Conservation (phyloP, 768 basidiomycete genomes). For the Megacollybia marginata region DNA sequence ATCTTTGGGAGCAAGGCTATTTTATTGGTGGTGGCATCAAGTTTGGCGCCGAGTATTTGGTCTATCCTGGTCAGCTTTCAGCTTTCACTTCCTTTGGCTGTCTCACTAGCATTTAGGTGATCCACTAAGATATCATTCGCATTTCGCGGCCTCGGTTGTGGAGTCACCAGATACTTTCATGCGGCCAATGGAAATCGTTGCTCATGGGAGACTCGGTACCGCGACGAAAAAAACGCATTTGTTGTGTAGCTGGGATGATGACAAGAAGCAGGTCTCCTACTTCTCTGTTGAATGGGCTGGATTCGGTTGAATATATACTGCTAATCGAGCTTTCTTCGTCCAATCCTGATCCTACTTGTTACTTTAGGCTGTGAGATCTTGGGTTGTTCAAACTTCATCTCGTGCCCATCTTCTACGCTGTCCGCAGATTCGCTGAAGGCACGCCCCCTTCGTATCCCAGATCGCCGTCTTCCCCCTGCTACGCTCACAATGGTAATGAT, state of each 20-base stretch:
- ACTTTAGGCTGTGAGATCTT: slow-evolving; percentile 9
- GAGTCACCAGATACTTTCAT: slow-evolving; percentile 53
- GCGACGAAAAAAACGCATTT: slow-evolving; percentile 96
- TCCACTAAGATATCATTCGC: slow-evolving; percentile 93
- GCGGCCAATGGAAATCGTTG: slow-evolving; percentile 89
- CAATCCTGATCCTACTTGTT: slow-evolving; percentile 28
- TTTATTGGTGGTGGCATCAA: slow-evolving; percentile 87
- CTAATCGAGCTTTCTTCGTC: slow-evolving; percentile 43
- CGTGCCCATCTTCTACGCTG: slow-evolving; percentile 52
- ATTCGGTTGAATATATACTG: slow-evolving; percentile 49
- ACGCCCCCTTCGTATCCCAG: slow-evolving; percentile 15
- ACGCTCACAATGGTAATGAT: slow-evolving; percentile 59
- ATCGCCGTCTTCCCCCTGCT: slow-evolving; percentile 21
- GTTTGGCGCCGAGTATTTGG: slow-evolving; percentile 94
- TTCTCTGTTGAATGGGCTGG: slow-evolving; percentile 88
- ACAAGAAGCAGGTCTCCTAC: slow-evolving; percentile 57
- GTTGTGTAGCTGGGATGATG: slow-evolving; percentile 82
- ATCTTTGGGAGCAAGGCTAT: slow-evolving; percentile 76
- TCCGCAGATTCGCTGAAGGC: slow-evolving; percentile 45
- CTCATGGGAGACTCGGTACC: slow-evolving; percentile 91
- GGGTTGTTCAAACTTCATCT: slow-evolving; percentile 20
- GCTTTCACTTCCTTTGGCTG: not conserved
- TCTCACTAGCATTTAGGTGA: slow-evolving; percentile 50
- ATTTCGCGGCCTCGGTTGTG: slow-evolving; percentile 83
- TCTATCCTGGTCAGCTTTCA: slow-evolving; percentile 77